Evolutionary conservation across 1,284 basidiomycete species (phyloP).

Genomic region (Ceratobasidium sp.): DNA sequence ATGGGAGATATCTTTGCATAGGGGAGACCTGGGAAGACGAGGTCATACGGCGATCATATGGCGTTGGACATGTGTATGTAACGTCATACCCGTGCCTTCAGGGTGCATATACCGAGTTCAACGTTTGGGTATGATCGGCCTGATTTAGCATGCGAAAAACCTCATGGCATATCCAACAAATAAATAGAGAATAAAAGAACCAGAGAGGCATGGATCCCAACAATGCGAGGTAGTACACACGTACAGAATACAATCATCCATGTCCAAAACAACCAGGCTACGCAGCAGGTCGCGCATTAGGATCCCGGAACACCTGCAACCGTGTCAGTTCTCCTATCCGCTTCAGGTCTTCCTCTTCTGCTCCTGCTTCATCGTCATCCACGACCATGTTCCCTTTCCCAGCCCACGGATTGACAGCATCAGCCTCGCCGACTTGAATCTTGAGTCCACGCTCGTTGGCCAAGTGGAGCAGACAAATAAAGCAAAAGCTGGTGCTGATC

Average conservation of each 20-base stretch:
- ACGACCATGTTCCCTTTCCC: constrained; percentile 52
- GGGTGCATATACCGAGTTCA: constrained; percentile 30
- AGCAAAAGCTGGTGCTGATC: constrained; percentile 99
- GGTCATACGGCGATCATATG: not conserved
- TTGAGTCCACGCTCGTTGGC: constrained; percentile 95
- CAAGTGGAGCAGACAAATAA: constrained; percentile 95
- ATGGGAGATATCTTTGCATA: constrained; percentile 52
- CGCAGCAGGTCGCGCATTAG: constrained; percentile 67
- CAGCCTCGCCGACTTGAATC: constrained; percentile 67
- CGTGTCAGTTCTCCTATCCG: constrained; percentile 77
- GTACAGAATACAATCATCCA: constrained; percentile 2
- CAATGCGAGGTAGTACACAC: not conserved
- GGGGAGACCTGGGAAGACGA: no score
- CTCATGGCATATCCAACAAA: not conserved
- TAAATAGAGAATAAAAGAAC: constrained; percentile 38
- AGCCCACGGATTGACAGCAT: constrained; percentile 51
- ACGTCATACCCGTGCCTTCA: constrained; percentile 19
- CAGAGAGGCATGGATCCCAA: constrained; percentile 7
- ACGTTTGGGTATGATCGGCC: not conserved
- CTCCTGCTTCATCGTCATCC: constrained; percentile 51
- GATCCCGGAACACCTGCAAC: constrained; percentile 80
- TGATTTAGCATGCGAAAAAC: not conserved
- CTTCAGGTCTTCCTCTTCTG: constrained; percentile 52
- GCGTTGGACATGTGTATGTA: constrained; percentile 10
- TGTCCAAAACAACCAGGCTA: constrained; percentile 52